Conservation (phyloP, 116 monocot genomes). For the Papilionanthe hybrid region DNA sequence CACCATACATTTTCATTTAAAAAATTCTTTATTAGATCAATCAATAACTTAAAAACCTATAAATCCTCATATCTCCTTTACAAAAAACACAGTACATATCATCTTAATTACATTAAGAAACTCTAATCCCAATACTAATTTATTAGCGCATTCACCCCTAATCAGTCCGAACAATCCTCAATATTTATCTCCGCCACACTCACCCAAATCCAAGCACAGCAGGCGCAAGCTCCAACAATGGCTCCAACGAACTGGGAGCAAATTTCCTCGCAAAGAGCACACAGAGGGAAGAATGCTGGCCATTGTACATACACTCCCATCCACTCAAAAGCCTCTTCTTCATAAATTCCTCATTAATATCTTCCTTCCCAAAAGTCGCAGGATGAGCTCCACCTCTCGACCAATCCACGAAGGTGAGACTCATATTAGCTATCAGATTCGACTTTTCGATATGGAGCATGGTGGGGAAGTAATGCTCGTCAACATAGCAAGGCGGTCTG, state of each 20-base stretch:
- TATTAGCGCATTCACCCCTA: neutral
- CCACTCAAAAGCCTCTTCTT: conserved; percentile 14
- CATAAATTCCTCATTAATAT: conserved; percentile 32
- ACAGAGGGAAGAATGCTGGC: conserved; percentile 26
- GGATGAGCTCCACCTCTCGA: conserved; percentile 76
- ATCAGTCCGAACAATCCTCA: neutral
- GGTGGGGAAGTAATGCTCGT: conserved; percentile 83
- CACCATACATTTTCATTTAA: too few species aligned
- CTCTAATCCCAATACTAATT: neutral
- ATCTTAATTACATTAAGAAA: too few species aligned
- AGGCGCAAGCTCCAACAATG: conserved; percentile 38
- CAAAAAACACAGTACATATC: too few species aligned
- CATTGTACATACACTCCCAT: conserved; percentile 35
- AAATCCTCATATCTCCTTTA: too few species aligned
- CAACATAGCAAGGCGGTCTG: conserved; percentile 53
- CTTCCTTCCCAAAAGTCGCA: conserved; percentile 48
- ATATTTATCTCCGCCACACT: neutral
- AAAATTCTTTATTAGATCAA: too few species aligned
- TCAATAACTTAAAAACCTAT: too few species aligned
- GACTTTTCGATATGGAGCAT: conserved; percentile 57
- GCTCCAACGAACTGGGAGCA: conserved; percentile 46
- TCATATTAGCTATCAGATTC: conserved; percentile 37
- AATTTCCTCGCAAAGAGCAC: conserved; percentile 68
- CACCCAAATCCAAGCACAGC: conserved; percentile 31
- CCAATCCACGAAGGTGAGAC: conserved; percentile 68